These are phyloP conservation scores for Amphirosellinia nigrospora DNA, from an alignment of 495 filamentous ascomycete species.

Conservation along the genomic window DNA sequence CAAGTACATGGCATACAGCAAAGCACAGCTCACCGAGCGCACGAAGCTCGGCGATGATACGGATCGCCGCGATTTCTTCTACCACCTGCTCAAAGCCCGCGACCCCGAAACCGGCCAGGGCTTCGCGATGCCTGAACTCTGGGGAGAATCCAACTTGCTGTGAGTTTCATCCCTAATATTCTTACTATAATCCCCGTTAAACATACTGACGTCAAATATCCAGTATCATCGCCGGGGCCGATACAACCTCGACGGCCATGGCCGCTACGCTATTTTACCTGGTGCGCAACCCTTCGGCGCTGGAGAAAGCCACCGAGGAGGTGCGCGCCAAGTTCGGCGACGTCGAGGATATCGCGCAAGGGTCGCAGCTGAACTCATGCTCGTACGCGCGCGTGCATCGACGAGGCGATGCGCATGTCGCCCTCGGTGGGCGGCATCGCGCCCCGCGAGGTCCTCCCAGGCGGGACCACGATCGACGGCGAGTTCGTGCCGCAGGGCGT, in stretches of 20 bases:
- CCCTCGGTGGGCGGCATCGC: conserved; percentile 67
- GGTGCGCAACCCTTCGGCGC: conserved; percentile 57
- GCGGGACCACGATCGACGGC: conserved; percentile 64
- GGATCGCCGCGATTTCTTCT: conserved; percentile 70
- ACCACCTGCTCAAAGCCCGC: conserved; percentile 61
- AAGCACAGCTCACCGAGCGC: conserved; percentile 59
- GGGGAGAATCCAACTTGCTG: conserved; percentile 74
- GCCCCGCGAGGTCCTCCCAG: conserved; percentile 66
- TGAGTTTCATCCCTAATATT: conserved; percentile 29
- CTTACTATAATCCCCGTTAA: not conserved
- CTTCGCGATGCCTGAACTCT: conserved; percentile 69
- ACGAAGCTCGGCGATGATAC: conserved; percentile 61
- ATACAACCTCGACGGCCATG: conserved; percentile 71
- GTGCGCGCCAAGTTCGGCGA: conserved; percentile 55
- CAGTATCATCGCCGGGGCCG: conserved; percentile 63
- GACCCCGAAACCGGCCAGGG: conserved; percentile 69
- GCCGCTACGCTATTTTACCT: conserved; percentile 72
- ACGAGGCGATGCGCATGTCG: conserved; percentile 74
- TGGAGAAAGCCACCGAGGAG: conserved; percentile 56
- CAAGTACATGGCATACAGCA: conserved; percentile 63
- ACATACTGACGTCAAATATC: not conserved
- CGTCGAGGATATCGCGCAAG: conserved; percentile 59
- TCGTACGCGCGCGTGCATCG: conserved; percentile 67
- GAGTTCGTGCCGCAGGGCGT: conserved; percentile 58
- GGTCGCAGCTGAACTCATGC: conserved; percentile 59